Percentiles rank a stretch among this genome's conserved stretches.
Conservation (phyloP, 2,329 filamentous ascomycete genomes). For the Incumbomyces lentus region DNA sequence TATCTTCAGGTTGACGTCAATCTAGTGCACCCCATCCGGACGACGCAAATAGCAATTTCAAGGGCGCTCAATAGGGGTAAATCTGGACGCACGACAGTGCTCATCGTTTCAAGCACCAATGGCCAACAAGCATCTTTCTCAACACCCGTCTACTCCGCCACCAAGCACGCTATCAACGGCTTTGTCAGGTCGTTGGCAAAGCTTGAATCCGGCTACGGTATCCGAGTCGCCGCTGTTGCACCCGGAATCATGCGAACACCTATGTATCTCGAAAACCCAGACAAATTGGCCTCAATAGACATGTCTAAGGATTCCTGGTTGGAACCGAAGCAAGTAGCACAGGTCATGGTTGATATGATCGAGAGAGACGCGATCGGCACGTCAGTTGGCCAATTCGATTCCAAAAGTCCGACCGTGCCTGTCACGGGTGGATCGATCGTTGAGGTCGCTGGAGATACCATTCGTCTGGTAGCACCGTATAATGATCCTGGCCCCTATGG, state of each 20-base stretch:
- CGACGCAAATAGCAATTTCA: conserved; percentile 41
- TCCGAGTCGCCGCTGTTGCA: conserved; percentile 51
- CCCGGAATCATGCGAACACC: conserved; percentile 53
- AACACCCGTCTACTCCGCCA: conserved; percentile 38
- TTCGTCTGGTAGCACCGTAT: too few relatives aligned
- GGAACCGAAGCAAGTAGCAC: conserved; percentile 49
- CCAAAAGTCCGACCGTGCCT: too few relatives aligned
- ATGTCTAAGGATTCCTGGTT: conserved; percentile 43
- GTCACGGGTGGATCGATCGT: too few relatives aligned
- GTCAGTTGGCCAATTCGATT: too few relatives aligned
- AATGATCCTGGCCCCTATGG: too few relatives aligned
- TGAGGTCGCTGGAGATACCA: too few relatives aligned
- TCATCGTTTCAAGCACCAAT: conserved; percentile 41
- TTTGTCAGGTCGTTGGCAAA: conserved; percentile 40
- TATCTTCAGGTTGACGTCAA: conserved; percentile 42
- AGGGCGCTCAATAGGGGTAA: conserved; percentile 32
- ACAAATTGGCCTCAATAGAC: conserved; percentile 38
- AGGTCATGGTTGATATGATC: conserved; percentile 24
- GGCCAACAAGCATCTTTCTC: conserved; percentile 31
- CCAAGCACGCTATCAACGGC: conserved; percentile 40
- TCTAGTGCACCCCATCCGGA: conserved; percentile 42
- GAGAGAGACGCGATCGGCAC: too few relatives aligned
- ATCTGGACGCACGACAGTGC: conserved; percentile 28
- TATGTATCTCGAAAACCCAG: conserved; percentile 53
- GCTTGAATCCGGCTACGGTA: conserved; percentile 34